Base-by-base conservation (phyloP, 2,329 filamentous ascomycete genomes). In the Coniella lustricola region DNA sequence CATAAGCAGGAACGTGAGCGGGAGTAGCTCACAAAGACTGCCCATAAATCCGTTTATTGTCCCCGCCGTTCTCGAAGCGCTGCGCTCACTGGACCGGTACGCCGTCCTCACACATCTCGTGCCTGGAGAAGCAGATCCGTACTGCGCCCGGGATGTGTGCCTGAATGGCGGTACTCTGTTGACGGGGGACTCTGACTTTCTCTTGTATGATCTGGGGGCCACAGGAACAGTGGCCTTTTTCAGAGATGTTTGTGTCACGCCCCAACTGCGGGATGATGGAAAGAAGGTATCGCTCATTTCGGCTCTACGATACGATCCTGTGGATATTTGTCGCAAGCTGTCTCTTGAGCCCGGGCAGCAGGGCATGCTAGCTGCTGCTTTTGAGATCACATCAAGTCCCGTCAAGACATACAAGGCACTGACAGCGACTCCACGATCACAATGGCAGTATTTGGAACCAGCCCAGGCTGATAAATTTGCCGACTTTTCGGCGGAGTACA, bases 131-230 rank as follows among this genome's bases (percentile, higher is more conserved):
- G 91, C 91, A 1, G 91, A 97, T 61, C 67, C 74, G 20, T 93
- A 81, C 66, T 95, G 90, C 62, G 89, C 88, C 3, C 67, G 74
- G 13, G 73, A 81, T 46, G 74, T 87, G 7, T 72, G 71, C n/a
- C 54, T 68, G 2, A 60, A 71, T 25, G 71, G 74, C 2, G 79
- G 78, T 0, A 69, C 72, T 2, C 75, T 89, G 13, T 66, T 96
- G 7, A 94, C 89, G 0, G 83, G 81, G n/a, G 91, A 97, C 59
- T 94, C 90, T 0, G 91, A 97, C 60, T 73, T 96, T 8, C 69
- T 95, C 0, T 74, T 91, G 0, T 83, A 90, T 60, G 76, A 88
- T 50, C 72, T 91, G 8, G 84, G 82, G 0, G 42, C 60, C 0
- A 54, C 73, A 1, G 84, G 84, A 0, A 70, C 73, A 1, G 80